phyloP scores from a whole-genome alignment of 2,329 filamentous ascomycete species.

The Metarhizium album region DNA sequence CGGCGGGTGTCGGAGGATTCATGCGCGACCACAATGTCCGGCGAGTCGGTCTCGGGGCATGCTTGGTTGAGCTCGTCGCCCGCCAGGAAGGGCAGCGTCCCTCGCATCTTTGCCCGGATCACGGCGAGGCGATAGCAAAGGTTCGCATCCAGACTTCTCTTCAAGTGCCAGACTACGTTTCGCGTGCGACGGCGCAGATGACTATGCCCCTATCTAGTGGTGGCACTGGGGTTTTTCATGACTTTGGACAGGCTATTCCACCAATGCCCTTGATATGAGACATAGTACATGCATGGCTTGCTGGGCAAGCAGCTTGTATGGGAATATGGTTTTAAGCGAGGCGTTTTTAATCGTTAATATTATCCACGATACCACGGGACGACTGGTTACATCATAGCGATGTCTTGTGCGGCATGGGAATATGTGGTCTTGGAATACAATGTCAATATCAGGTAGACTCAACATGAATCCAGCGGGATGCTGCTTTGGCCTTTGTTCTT shows the following conservation, averaged over 20 bases:
- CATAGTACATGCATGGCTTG: neutral
- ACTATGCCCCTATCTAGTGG: neutral
- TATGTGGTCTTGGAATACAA: neutral
- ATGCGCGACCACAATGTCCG: slow-evolving; percentile 2
- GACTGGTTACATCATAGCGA: neutral
- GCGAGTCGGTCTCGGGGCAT: slow-evolving; percentile 3
- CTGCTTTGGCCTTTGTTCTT: neutral
- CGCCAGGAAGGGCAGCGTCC: slow-evolving; percentile 6
- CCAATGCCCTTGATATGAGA: neutral
- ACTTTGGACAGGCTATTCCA: neutral
- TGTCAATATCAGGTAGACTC: neutral
- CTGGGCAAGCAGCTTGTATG: neutral
- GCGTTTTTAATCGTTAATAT: neutral
- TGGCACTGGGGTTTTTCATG: neutral
- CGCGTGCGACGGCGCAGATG: neutral
- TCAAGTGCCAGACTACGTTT: neutral
- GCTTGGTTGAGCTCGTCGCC: slow-evolving; percentile 8
- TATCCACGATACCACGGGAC: neutral
- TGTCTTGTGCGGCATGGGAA: neutral
- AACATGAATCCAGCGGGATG: neutral
- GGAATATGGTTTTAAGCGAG: neutral
- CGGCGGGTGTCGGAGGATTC: slow-evolving; percentile 6
- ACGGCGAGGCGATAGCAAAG: slow-evolving; percentile 6
- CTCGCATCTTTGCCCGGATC: slow-evolving; percentile 7
- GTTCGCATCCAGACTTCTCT: neutral